Evolutionary conservation across 192 early-diverging fungal genomes (phyloP).

Genomic region (Powellomyces hirtus): DNA sequence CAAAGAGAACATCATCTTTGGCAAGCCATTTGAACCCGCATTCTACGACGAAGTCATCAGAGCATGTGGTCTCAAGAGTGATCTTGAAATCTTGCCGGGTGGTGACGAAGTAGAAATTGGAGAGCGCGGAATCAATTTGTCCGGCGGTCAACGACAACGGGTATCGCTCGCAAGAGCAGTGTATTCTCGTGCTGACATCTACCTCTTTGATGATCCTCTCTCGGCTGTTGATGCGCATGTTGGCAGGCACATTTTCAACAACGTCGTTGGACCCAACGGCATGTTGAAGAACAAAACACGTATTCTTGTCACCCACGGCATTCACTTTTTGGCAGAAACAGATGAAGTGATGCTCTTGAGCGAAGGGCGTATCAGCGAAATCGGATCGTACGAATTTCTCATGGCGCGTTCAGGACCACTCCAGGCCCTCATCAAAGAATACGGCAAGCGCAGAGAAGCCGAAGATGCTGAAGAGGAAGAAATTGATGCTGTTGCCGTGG

Average conservation of each 20-base stretch:
- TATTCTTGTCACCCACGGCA: slow-evolving; percentile 67
- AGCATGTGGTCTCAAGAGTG: slow-evolving; percentile 84
- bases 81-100: slow-evolving; percentile 79
- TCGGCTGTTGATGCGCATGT: slow-evolving; percentile 72
- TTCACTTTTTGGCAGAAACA: slow-evolving; percentile 69
- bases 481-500: slow-evolving; percentile 17
- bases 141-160: slow-evolving; percentile 52
- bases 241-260: slow-evolving; percentile 77
- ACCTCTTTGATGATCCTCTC: slow-evolving; percentile 62
- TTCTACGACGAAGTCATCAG: slow-evolving; percentile 76
- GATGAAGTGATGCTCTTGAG: slow-evolving; percentile 71
- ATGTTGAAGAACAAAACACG: slow-evolving; percentile 74
- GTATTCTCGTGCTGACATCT: slow-evolving; percentile 87
- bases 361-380: slow-evolving; percentile 68
- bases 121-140: slow-evolving; percentile 58
- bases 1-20: slow-evolving; percentile 90
- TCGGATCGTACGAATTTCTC: slow-evolving; percentile 65
- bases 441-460: slow-evolving; percentile 53
- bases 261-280: slow-evolving; percentile 86
- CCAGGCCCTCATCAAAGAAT: slow-evolving; percentile 70
- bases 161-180: slow-evolving; percentile 71
- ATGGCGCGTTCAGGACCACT: slow-evolving; percentile 63
- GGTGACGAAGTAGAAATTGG: slow-evolving; percentile 89
- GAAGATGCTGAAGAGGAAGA: slow-evolving; percentile 14
- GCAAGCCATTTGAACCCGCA: slow-evolving; percentile 67